Evolutionary conservation across 495 filamentous ascomycete genomes (phyloP).

Genomic region (Talaromyces liani): DNA sequence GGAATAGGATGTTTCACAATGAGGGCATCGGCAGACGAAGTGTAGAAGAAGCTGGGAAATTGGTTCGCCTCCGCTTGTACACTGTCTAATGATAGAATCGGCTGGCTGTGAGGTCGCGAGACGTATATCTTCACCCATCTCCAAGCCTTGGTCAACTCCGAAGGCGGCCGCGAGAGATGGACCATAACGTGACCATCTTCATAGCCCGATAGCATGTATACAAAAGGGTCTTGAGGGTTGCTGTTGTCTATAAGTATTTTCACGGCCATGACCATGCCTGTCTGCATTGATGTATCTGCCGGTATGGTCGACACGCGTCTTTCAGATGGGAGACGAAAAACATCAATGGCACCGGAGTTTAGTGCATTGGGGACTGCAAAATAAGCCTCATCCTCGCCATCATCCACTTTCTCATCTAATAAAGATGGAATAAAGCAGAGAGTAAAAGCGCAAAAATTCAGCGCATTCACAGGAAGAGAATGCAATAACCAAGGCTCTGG

Average conservation of each 20-base stretch:
- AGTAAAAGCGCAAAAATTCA: conserved; percentile 93
- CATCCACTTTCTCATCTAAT: not conserved
- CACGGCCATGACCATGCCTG: conserved; percentile 90
- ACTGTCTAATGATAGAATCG: conserved; percentile 70
- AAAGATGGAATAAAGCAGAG: conserved; percentile 34
- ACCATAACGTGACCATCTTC: conserved; percentile 75
- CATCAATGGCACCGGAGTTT: conserved; percentile 72
- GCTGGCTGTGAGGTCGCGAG: conserved; percentile 67
- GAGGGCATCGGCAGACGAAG: conserved; percentile 73
- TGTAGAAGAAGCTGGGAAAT: conserved; percentile 51
- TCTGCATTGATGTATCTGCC: conserved; percentile 47
- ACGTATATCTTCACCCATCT: conserved; percentile 61
- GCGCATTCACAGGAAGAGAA: conserved; percentile 76
- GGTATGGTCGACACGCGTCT: conserved; percentile 59
- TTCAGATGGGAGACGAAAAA: conserved; percentile 76
- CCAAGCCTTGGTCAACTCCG: conserved; percentile 13
- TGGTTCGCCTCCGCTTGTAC: conserved; percentile 30
- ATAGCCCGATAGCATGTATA: conserved; percentile 66
- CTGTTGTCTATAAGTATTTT: conserved; percentile 40
- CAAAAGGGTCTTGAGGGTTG: conserved; percentile 13
- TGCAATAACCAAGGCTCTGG: conserved; percentile 79
- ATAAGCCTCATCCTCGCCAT: conserved; percentile 25
- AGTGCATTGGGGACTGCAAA: conserved; percentile 73
- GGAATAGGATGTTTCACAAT: conserved; percentile 58
- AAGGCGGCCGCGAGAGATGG: conserved; percentile 29